Base-by-base conservation (phyloP, 2,329 filamentous ascomycete species). In the Penicillium vulpinum region DNA sequence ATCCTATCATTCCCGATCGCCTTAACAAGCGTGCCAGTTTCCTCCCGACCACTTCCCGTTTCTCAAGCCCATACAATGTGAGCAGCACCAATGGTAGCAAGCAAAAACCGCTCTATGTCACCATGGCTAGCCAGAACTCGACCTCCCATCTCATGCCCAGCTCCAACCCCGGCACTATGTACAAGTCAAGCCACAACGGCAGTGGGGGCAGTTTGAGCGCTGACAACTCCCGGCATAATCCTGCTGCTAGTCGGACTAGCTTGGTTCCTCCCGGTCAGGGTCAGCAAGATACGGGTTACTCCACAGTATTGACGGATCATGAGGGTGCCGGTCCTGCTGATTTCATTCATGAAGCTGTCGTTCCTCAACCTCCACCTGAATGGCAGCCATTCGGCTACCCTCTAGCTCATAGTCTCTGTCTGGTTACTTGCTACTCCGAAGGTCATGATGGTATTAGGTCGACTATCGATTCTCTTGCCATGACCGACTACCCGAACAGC, bases 331-430 rank as follows among this genome's bases (percentile, higher is more conserved):
- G 92, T 7, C 91, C 93, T 8, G 87, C 91, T 33, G 93, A 92
- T n/a, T 96, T 97, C 73, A 95, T 97, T 54, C 93, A 97, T 72
- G 92, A 97, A 74, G 84, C 90, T 38, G 94, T 99, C 39, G 92
- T 99, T 46, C 93, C 95, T 29, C 94, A 99, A 71, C 94, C 94
- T 36, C 94, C 94, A 9, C 88, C 92, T 3, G 94, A 99, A 74
- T 99, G 92, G 88, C 92, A 97, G 78, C 94, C 94, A 0, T 97
- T 96, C 72, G 94, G 93, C 1, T 99, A 91, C 73, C 94, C 95
- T 15, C 80, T 99, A 63, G 94, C 92, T 45, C 94, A 99, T 75
- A 84, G 90, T 0, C 92, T 99, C 71, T 97, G 93, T 74, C 78
- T 99, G 63, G 92, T 99, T 49, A 99, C 95, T 26, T 92, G 92